Conservation (phyloP, 1,284 basidiomycete species). For the Ganoderma lucidum region DNA sequence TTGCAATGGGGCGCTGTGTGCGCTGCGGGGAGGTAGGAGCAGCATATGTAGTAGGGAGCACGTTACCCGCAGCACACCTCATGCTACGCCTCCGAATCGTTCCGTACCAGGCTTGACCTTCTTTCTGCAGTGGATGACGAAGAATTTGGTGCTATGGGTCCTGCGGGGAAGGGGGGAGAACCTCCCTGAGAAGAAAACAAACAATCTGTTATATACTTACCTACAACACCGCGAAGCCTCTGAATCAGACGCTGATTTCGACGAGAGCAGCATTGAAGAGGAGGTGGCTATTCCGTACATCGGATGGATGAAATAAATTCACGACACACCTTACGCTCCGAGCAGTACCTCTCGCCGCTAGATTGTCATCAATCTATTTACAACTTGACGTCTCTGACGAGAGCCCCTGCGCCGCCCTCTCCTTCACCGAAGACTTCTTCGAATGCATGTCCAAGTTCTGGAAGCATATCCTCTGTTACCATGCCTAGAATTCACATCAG, state of each 20-base stretch:
- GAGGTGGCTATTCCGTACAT: background rate
- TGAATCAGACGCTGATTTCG: background rate
- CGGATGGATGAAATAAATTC: background rate
- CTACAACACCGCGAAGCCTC: background rate
- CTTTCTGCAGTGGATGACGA: background rate
- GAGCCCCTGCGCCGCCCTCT: conserved; percentile 44
- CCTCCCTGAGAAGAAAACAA: too few relatives aligned
- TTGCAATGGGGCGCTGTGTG: background rate
- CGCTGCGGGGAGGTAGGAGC: background rate
- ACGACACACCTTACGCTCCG: background rate
- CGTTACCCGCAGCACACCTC: background rate
- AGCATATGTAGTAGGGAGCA: background rate
- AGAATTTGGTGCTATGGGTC: background rate
- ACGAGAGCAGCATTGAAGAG: background rate
- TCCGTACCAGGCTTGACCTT: background rate
- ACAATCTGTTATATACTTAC: too few relatives aligned
- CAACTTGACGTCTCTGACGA: conserved; percentile 3
- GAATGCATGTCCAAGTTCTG: conserved; percentile 80
- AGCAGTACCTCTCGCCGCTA: background rate
- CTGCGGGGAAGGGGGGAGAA: background rate
- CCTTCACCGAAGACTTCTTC: conserved; percentile 71
- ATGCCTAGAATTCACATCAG: conserved; percentile 55
- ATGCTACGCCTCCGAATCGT: background rate
- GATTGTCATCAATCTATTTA: background rate
- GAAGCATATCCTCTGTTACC: conserved; percentile 90